Evolutionary conservation across 192 early-diverging fungal species (phyloP), one percentile per base, ranked within the genome.

Genomic region (Coemansia sp.): DNA sequence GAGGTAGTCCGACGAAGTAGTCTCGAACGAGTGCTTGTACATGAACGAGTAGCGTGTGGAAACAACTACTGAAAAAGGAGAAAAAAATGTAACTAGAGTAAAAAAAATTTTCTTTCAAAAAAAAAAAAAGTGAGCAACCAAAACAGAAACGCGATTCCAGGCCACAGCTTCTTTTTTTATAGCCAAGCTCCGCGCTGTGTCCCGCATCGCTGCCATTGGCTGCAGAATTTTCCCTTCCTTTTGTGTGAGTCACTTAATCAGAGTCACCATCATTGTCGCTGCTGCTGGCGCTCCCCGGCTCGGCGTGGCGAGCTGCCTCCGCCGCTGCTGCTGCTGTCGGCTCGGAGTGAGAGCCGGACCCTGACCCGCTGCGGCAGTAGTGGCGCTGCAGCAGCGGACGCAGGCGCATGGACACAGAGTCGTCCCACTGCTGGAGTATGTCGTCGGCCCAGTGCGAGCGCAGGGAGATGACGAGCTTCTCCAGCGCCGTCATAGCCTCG

Each of bases 1-100:
- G 82, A 94, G 90, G 85, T 96, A 96, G 86, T 96, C 93, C 76
- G 91, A 86, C 70, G 90, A 91, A 82, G 89, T 89, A 78, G 86
- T 93, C 87, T 96, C 94, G 69, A 83, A 85, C 64, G 87, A 86
- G 92, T 96, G 94, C 60, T 83, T 74, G 84, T 93, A 93, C 90
- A 91, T 91, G 64, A 47, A 71, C 31, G 38, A 79, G 47, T 37
- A 62, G 54, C 38, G 39, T 25, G 35, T n/a, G n/a, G 25, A 39
- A 67, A 22, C 46, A 45, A 49, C 46, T 49, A 49, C 57, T 47
- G 24, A 22, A 27, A 7, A 51, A 53, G 38, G 9, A 29, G 9
- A 36, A 27, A 29, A 31, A 27, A 22, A 22, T 15, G 36, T 5
- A 59, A 8, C 27, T 63, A 36, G 39, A 59, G 41, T 11, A 27